phyloP scores from a whole-genome alignment of 768 basidiomycete species.

The Crepidotus variabilis region DNA sequence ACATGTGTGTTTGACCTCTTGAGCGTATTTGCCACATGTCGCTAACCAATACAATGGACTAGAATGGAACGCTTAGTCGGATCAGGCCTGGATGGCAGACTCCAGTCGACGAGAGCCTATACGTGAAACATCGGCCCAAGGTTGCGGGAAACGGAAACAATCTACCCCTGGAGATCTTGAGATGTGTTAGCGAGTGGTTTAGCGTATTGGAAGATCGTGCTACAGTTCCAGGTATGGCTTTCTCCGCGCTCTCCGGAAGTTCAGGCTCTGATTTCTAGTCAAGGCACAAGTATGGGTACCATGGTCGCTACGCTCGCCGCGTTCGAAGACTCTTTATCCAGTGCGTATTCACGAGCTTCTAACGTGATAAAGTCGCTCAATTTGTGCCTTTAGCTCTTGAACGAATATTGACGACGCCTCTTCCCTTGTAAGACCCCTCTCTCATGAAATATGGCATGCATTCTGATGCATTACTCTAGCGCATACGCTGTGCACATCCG shows the following conservation, averaged over 20 bases:
- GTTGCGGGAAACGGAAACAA: constrained; percentile 47
- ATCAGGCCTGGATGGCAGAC: constrained; percentile 31
- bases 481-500: constrained; percentile 64
- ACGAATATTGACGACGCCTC: constrained; percentile 56
- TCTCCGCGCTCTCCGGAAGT: constrained; percentile 1
- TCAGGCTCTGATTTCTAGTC: neutral
- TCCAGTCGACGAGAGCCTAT: constrained; percentile 28
- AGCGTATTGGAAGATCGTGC: constrained; percentile 54
- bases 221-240: constrained; percentile 47
- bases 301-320: constrained; percentile 46
- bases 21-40: too few species aligned
- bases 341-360: constrained; percentile 24
- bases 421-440: constrained; percentile 53
- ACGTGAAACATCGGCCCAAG: constrained; percentile 30
- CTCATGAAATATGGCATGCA: neutral
- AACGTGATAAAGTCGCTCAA: neutral
- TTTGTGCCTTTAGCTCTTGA: constrained; percentile 41
- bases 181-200: constrained; percentile 56
- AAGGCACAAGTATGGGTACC: constrained; percentile 46
- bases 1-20: neutral
- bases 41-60: neutral
- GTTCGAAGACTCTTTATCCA: constrained; percentile 50
- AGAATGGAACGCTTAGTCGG: neutral
- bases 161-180: constrained; percentile 52
- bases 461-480: constrained; percentile 23